Base-by-base conservation (phyloP, 148 eudicot genomes). In the Vaccinium macrocarpon region DNA sequence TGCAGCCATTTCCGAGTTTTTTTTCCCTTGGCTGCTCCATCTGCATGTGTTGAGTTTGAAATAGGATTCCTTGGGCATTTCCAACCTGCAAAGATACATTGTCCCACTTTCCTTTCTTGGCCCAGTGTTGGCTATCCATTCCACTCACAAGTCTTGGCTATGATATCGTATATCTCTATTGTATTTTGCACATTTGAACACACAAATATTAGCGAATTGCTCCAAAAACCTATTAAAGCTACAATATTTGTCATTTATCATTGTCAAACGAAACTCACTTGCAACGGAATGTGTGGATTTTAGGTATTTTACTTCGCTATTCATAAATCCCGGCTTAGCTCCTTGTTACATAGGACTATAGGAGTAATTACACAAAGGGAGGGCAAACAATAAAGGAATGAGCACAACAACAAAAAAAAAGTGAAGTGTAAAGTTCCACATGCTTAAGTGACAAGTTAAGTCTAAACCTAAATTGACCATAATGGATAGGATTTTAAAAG, bases 381-480 rank as follows among this genome's bases (percentile, higher is more conserved):
- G 72, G 11, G 73, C 73, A 25, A 68, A 27, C 13, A 27, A 68
- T 38, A 25, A 27, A 27, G 27, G 38, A 35, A 2, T 35, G 38
- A 35, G 38, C 3, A 3, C 38, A 35, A 35, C 4, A 35, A 35
- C 4, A 35, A 35, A 35, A 32, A 35, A 32, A 35, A 35, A 13
- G 10, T 68, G 35, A 18, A 68, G 73, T 68, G 38, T 27, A 27
- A 10, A 27, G 78, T 74, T 38, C 35, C 16, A 49, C 38, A 35
- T 76, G 79, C 57, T 76, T 50, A 76, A 76, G 42, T 78, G 81
- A 53, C 81, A 78, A 78, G 42, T 57, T 29, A 52, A 53, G 61
- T 15, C 81, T 78, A 25, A 29, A 52, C 61, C 56, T n/a, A 16
- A 50, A 35, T 10, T 76, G 15, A 48, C 51, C 52, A 76, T 46